These are phyloP conservation scores for Ambrosia artemisiifolia DNA, from an alignment of 129 eudicot species.

Conservation along the genomic window DNA sequence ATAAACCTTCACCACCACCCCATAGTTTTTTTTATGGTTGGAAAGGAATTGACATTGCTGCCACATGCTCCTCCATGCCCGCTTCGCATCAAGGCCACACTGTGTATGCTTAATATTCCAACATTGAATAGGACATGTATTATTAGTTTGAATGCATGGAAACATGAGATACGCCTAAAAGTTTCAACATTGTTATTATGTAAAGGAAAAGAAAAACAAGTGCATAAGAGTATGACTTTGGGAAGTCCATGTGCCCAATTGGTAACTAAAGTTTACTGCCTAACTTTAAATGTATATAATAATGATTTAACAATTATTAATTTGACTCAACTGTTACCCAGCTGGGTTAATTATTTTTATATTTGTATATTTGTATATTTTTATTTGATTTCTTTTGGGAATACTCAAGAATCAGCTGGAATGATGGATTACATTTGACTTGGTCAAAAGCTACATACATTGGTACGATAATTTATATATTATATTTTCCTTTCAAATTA, in stretches of 20 bases:
- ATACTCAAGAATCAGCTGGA: conserved; percentile 46
- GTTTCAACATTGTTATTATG: background rate
- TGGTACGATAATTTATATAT: conserved; percentile 15
- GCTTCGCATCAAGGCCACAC: too few relatives aligned
- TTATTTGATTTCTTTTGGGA: conserved; percentile 35
- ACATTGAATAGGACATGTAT: too few relatives aligned
- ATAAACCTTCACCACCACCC: too few relatives aligned
- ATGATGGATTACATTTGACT: conserved; percentile 41
- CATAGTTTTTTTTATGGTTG: too few relatives aligned
- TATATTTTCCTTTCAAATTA: conserved; percentile 3
- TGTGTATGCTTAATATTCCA: too few relatives aligned
- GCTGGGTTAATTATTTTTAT: conserved; percentile 39
- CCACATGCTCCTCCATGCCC: too few relatives aligned
- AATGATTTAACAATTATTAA: conserved; percentile 12
- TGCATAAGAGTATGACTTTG: conserved; percentile 21
- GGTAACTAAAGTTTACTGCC: conserved; percentile 45
- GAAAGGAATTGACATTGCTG: too few relatives aligned
- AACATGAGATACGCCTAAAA: background rate
- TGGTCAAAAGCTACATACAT: conserved; percentile 37
- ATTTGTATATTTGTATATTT: conserved; percentile 5
- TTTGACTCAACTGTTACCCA: conserved; percentile 42
- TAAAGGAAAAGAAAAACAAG: conserved; percentile 12
- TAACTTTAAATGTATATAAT: conserved; percentile 26
- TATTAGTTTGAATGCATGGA: background rate
- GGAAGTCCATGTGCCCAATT: conserved; percentile 42